phyloP scores from a whole-genome alignment of 2,329 filamentous ascomycete genomes.

The Xylariaceae sp. region DNA sequence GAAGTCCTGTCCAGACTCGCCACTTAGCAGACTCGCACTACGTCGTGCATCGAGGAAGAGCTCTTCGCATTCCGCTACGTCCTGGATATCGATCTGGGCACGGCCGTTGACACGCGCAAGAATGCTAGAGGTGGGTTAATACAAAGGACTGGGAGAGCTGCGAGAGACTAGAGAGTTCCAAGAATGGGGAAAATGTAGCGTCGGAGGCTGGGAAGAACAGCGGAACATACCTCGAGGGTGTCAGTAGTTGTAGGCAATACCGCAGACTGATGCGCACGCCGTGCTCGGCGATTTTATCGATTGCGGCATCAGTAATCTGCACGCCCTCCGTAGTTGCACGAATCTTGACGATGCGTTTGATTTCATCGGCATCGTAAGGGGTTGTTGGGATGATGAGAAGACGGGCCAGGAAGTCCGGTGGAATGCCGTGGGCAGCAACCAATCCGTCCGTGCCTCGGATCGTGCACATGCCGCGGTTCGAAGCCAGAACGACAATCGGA shows the following conservation, averaged over 20 bases:
- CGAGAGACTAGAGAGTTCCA: background rate
- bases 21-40: conserved; percentile 65
- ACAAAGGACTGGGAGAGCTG: conserved; percentile 6
- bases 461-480: conserved; percentile 89
- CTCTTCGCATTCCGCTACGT: conserved; percentile 78
- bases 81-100: conserved; percentile 70
- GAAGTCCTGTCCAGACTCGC: conserved; percentile 62
- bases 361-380: conserved; percentile 82
- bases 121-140: conserved; percentile 53
- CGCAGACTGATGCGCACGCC: conserved; percentile 86
- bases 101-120: conserved; percentile 80
- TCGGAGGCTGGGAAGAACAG: conserved; percentile 2
- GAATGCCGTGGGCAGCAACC: conserved; percentile 86
- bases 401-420: conserved; percentile 86
- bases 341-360: conserved; percentile 85
- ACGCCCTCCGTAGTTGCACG: conserved; percentile 79
- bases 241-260: conserved; percentile 89
- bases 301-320: conserved; percentile 72
- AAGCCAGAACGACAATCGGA: conserved; percentile 94
- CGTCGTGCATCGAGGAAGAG: conserved; percentile 78
- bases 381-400: conserved; percentile 95
- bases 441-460: conserved; percentile 84
- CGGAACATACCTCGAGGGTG: conserved; percentile 66
- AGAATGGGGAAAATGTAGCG: background rate
- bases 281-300: conserved; percentile 82